These are phyloP conservation scores for Coemansia sp. DNA, from an alignment of 192 early-diverging fungal genomes.

Conservation along the genomic window DNA sequence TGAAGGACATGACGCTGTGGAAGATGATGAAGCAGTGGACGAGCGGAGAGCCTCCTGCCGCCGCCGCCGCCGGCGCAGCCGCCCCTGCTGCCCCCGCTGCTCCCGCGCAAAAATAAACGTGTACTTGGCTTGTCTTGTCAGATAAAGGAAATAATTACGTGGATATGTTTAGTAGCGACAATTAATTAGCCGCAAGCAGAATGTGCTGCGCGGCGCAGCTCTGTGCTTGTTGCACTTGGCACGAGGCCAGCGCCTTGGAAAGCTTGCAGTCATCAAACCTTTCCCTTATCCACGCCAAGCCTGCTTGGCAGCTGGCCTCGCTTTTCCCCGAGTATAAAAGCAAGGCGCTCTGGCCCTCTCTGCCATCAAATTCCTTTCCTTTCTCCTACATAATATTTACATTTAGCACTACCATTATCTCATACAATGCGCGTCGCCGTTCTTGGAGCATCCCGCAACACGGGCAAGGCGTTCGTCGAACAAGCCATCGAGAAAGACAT, in stretches of 20 bases:
- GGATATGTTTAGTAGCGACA: no score
- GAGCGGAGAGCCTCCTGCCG: slow-evolving; percentile 8
- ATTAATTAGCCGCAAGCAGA: neutral
- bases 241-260: neutral
- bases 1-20: slow-evolving; percentile 93
- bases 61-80: neutral
- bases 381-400: neutral
- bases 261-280: neutral
- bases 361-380: neutral
- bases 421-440: slow-evolving; percentile 32
- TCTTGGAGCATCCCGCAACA: slow-evolving; percentile 44
- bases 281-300: neutral
- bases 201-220: neutral
- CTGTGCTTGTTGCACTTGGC: neutral
- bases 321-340: neutral
- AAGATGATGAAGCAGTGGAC: slow-evolving; percentile 66
- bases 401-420: neutral
- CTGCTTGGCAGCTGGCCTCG: neutral
- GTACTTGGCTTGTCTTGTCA: neutral
- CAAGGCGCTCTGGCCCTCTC: no score
- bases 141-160: neutral
- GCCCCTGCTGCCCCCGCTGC: neutral
- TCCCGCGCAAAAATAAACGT: slow-evolving; percentile 1
- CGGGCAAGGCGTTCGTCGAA: slow-evolving; percentile 37
- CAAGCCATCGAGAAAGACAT: slow-evolving; percentile 31